A percentile compares a stretch with the other conserved stretches of the same genome.
These are phyloP conservation scores for Panicum hallii DNA, from an alignment of 202 grass and related monocot species.

Conservation along the genomic window DNA sequence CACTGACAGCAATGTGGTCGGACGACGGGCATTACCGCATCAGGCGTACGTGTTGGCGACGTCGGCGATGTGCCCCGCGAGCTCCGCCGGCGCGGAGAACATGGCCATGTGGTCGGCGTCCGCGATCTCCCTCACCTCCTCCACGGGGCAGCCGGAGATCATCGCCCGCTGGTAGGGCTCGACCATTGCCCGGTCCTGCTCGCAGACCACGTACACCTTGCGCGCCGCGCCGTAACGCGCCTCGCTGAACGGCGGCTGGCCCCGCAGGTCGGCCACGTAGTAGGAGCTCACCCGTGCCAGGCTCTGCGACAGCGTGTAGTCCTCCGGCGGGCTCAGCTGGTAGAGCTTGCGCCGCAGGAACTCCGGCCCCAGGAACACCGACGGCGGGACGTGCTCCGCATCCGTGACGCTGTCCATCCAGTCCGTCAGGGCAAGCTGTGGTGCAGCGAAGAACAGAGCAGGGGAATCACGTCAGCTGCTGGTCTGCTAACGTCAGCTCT, in stretches of 20 bases:
- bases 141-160: conserved; percentile 41
- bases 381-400: conserved; percentile 25
- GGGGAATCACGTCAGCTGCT: not conserved
- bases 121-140: conserved; percentile 58
- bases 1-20: too few relatives aligned
- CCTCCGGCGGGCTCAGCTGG: conserved; percentile 64
- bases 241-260: conserved; percentile 51
- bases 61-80: conserved; percentile 46
- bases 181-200: conserved; percentile 46
- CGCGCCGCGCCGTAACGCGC: conserved; percentile 52
- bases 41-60: conserved; percentile 50
- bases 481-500: not conserved
- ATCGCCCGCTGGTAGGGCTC: conserved; percentile 50
- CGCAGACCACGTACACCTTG: conserved; percentile 58
- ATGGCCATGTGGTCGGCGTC: conserved; percentile 45
- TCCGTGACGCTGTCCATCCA: conserved; percentile 59
- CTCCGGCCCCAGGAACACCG: conserved; percentile 55
- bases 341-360: conserved; percentile 51
- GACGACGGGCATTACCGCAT: not conserved
- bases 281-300: conserved; percentile 53
- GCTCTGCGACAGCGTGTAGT: conserved; percentile 58
- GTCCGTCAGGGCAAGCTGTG: conserved; percentile 17
- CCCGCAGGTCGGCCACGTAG: conserved; percentile 53
- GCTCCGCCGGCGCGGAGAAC: not conserved
- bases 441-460: not conserved